Evolutionary conservation across 805 yeast species (phyloP).

Genomic region (Yamadazyma takamatsuzukensis): DNA sequence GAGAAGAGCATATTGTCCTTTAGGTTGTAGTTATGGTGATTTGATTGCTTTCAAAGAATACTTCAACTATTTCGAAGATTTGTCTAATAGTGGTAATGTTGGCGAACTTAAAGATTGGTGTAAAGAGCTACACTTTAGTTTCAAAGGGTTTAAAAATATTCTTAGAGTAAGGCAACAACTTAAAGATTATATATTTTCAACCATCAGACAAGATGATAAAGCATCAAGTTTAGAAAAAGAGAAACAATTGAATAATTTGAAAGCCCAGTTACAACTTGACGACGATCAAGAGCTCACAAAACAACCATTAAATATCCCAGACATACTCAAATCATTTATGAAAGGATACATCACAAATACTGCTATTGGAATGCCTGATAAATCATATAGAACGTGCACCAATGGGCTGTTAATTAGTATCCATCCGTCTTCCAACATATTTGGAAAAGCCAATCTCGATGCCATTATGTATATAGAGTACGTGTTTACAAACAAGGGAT

Average conservation of each 20-base stretch:
- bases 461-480: conserved; percentile 94
- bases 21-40: conserved; percentile 80
- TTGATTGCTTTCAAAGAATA: conserved; percentile 77
- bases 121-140: conserved; percentile 67
- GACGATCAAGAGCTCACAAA: conserved; percentile 18
- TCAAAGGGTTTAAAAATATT: conserved; percentile 78
- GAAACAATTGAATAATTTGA: conserved; percentile 20
- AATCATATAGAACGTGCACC: conserved; percentile 82
- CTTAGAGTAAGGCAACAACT: conserved; percentile 73
- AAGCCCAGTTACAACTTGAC: conserved; percentile 23
- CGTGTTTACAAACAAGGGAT: conserved; percentile 89
- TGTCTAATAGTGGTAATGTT: conserved; percentile 24
- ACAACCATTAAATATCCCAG: conserved; percentile 46
- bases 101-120: conserved; percentile 80
- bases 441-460: conserved; percentile 69
- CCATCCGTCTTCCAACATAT: conserved; percentile 86
- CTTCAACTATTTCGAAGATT: conserved; percentile 48
- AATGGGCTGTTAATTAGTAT: conserved; percentile 82
- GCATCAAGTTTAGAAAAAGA: conserved; percentile 24
- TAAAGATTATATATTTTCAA: conserved; percentile 56
- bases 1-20: conserved; percentile 63
- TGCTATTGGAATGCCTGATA: conserved; percentile 92
- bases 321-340: conserved; percentile 72
- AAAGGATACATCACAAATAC: conserved; percentile 83
- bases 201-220: conserved; percentile 41